phyloP scores from a whole-genome alignment of 192 early-diverging fungal genomes.

The Coemansia sp. region DNA sequence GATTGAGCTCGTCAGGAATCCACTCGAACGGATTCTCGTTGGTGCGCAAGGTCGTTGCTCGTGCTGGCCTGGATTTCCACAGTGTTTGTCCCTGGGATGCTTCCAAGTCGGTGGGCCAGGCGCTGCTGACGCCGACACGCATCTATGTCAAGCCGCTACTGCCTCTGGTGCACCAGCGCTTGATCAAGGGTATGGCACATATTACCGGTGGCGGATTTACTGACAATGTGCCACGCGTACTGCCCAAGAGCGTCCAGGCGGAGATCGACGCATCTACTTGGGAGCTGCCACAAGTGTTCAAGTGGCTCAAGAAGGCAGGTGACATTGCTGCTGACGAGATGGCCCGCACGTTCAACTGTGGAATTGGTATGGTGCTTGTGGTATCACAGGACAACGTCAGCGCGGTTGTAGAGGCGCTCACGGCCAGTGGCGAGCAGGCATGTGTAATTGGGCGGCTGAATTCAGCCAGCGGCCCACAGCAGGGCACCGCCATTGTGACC shows the following conservation, averaged over 20 bases:
- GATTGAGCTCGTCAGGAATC: constrained; percentile 91
- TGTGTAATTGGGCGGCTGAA: constrained; percentile 70
- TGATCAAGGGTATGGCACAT: constrained; percentile 96
- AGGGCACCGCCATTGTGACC: constrained; percentile 16
- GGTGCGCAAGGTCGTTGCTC: constrained; percentile 84
- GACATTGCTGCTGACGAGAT: constrained; percentile 68
- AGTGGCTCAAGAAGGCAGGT: constrained; percentile 88
- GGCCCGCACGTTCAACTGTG: constrained; percentile 98
- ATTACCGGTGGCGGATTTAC: constrained; percentile 98
- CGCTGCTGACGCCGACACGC: constrained; percentile 87
- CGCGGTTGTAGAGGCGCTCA: constrained; percentile 59
- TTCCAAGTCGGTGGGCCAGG: constrained; percentile 68
- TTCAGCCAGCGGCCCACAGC: constrained; percentile 3
- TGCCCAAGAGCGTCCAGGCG: constrained; percentile 81
- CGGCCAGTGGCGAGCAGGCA: constrained; percentile 62
- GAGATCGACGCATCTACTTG: constrained; percentile 78
- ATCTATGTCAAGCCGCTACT: constrained; percentile 95
- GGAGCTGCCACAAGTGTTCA: constrained; percentile 88
- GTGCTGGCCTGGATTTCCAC: constrained; percentile 68
- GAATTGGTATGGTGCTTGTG: constrained; percentile 96
- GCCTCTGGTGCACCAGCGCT: constrained; percentile 63
- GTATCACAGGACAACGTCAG: constrained; percentile 63
- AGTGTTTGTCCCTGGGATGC: constrained; percentile 74
- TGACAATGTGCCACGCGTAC: constrained; percentile 95
- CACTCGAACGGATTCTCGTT: constrained; percentile 99